Evolutionary conservation across 2,329 filamentous ascomycete species (phyloP).

Genomic region (Colletotrichum sojae): DNA sequence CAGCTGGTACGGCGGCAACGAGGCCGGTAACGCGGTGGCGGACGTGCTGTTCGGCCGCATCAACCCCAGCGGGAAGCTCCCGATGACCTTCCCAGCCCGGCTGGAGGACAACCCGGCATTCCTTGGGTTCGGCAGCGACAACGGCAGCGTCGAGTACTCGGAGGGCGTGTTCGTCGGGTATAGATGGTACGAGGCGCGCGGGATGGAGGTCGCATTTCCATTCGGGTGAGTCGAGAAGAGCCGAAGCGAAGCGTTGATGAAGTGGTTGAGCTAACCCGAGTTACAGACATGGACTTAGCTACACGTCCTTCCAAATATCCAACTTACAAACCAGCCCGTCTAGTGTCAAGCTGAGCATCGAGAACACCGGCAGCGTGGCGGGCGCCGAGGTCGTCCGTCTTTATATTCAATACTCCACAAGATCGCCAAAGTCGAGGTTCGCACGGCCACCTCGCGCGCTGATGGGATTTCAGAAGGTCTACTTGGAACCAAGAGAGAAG

Average conservation of each 20-base stretch:
- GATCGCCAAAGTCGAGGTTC: conserved; percentile 60
- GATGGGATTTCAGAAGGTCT: conserved; percentile 71
- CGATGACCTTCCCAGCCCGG: conserved; percentile 76
- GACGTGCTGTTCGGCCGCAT: conserved; percentile 78
- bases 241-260: too few species aligned
- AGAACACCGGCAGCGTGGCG: conserved; percentile 65
- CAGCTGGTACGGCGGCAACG: conserved; percentile 83
- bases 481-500: conserved; percentile 71
- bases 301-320: conserved; percentile 73
- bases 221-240: conserved; percentile 60
- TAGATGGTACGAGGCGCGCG: conserved; percentile 76
- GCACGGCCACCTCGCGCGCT: conserved; percentile 66
- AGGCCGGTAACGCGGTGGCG: conserved; percentile 80
- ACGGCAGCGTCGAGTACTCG: conserved; percentile 76
- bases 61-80: conserved; percentile 82
- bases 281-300: conserved; percentile 74
- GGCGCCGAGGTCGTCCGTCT: conserved; percentile 65
- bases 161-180: conserved; percentile 83
- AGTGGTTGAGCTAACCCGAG: not conserved
- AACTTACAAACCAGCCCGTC: conserved; percentile 56
- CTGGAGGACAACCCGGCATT: conserved; percentile 78
- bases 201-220: conserved; percentile 72
- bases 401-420: conserved; percentile 56
- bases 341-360: conserved; percentile 62
- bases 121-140: conserved; percentile 76